Conservation (phyloP, 2,329 filamentous ascomycete species). For the Phyllosticta ampelicida region DNA sequence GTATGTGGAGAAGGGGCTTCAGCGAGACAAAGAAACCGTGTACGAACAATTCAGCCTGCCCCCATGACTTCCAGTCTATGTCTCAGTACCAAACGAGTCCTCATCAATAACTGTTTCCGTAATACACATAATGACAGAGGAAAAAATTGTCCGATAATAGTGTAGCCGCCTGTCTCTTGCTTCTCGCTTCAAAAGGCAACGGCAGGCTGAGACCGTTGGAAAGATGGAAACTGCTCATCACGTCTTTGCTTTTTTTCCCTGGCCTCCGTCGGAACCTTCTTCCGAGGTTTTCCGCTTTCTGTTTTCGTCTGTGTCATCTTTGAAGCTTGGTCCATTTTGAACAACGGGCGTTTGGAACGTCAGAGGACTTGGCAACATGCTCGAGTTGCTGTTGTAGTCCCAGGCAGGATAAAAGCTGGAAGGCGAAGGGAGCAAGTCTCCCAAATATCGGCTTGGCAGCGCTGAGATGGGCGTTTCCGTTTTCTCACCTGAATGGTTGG, state of each 20-base stretch:
- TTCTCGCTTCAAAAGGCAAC: neutral
- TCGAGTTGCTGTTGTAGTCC: slow-evolving; percentile 64
- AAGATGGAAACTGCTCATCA: slow-evolving; percentile 11
- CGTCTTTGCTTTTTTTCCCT: slow-evolving; percentile 26
- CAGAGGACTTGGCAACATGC: slow-evolving; percentile 82
- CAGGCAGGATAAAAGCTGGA: slow-evolving; percentile 89
- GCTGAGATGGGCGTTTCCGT: slow-evolving; percentile 84
- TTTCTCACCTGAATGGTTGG: slow-evolving; percentile 28
- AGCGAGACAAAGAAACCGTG: neutral
- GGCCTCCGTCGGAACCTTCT: slow-evolving; percentile 25
- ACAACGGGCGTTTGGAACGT: slow-evolving; percentile 75
- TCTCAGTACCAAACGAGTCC: neutral
- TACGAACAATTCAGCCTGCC: neutral
- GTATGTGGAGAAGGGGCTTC: neutral
- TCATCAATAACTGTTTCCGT: neutral
- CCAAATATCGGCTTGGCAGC: slow-evolving; percentile 82
- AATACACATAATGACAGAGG: neutral
- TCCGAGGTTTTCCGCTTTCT: slow-evolving; percentile 27
- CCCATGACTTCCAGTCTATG: neutral
- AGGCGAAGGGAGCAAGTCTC: slow-evolving; percentile 79
- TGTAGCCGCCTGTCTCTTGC: neutral
- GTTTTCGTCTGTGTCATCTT: slow-evolving; percentile 29
- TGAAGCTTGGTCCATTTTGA: slow-evolving; percentile 33
- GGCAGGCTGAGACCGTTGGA: neutral
- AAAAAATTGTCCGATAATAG: neutral